phyloP scores from a whole-genome alignment of 1,284 basidiomycete species.

The Papiliotrema nemorosa region DNA sequence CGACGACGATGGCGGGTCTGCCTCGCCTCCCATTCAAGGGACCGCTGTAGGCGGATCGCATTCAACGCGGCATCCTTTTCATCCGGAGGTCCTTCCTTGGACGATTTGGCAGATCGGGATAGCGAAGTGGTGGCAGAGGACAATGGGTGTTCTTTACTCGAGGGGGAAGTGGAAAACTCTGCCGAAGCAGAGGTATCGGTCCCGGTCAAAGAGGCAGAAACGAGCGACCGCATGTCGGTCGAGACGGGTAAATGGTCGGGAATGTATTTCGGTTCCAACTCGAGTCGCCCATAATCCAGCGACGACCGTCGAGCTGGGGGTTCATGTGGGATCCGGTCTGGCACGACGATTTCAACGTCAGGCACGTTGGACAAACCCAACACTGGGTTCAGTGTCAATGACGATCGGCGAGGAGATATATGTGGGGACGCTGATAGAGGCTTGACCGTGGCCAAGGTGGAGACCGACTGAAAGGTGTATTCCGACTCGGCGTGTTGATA shows the following conservation, averaged over 20 bases:
- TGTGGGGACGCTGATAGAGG: conserved; percentile 24
- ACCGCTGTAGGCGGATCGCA: conserved; percentile 27
- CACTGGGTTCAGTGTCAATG: neutral
- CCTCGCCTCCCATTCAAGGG: conserved; percentile 31
- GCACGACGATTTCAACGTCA: conserved; percentile 8
- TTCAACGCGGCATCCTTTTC: conserved; percentile 16
- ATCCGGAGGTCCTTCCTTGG: conserved; percentile 31
- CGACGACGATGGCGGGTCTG: conserved; percentile 18
- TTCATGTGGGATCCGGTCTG: conserved; percentile 25
- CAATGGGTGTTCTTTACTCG: conserved; percentile 35
- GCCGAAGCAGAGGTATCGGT: conserved; percentile 25
- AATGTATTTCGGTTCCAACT: neutral
- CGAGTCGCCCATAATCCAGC: conserved; percentile 8
- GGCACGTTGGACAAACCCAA: conserved; percentile 17
- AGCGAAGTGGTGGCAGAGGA: conserved; percentile 49
- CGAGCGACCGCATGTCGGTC: conserved; percentile 12
- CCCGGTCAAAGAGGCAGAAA: conserved; percentile 24
- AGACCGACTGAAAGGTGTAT: conserved; percentile 32
- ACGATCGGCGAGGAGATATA: conserved; percentile 24
- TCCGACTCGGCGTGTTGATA: conserved; percentile 25
- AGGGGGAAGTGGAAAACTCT: conserved; percentile 33
- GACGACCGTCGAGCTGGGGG: conserved; percentile 29
- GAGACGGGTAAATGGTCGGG: neutral
- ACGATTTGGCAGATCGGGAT: conserved; percentile 44
- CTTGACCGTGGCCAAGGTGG: conserved; percentile 22